These are phyloP conservation scores for Ascochyta viciae-villosae DNA, from an alignment of 2,329 filamentous ascomycete genomes.

Conservation along the genomic window DNA sequence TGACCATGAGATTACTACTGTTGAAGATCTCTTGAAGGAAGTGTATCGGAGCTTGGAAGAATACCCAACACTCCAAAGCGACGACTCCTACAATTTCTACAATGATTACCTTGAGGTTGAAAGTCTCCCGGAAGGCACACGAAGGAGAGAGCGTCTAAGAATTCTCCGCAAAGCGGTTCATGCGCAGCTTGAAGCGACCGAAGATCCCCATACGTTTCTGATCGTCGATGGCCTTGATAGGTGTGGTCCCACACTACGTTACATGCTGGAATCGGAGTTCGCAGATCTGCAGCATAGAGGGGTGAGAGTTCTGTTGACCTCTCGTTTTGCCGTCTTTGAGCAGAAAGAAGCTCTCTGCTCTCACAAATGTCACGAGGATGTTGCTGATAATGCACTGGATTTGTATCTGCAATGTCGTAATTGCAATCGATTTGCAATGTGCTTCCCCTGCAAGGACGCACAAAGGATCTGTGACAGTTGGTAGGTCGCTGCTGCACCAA, in stretches of 20 bases:
- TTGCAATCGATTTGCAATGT: conserved; percentile 14
- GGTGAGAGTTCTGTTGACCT: conserved; percentile 24
- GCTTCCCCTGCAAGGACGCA: conserved; percentile 14
- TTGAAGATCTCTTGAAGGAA: conserved; percentile 18
- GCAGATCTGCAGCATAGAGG: conserved; percentile 11
- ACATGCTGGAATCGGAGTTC: conserved; percentile 25
- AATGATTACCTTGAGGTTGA: conserved; percentile 1
- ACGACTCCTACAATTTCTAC: conserved; percentile 4
- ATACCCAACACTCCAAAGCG: background rate
- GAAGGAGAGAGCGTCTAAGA: background rate
- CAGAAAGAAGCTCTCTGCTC: conserved; percentile 13
- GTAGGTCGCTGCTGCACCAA: conserved; percentile 4
- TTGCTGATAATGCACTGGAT: background rate
- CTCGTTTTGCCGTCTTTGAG: conserved; percentile 23
- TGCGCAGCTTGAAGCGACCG: conserved; percentile 6
- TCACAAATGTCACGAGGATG: conserved; percentile 11
- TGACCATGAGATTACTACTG: conserved; percentile 7
- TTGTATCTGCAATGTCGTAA: conserved; percentile 15
- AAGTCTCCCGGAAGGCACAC: background rate
- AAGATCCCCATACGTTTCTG: conserved; percentile 15
- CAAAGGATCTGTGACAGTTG: conserved; percentile 9
- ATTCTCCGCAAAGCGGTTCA: conserved; percentile 18
- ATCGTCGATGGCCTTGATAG: conserved; percentile 31
- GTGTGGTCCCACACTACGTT: conserved; percentile 16
- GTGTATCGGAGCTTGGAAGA: conserved; percentile 12